Conservation (phyloP, 768 basidiomycete genomes). For the Candolleomyces aberdarensis region DNA sequence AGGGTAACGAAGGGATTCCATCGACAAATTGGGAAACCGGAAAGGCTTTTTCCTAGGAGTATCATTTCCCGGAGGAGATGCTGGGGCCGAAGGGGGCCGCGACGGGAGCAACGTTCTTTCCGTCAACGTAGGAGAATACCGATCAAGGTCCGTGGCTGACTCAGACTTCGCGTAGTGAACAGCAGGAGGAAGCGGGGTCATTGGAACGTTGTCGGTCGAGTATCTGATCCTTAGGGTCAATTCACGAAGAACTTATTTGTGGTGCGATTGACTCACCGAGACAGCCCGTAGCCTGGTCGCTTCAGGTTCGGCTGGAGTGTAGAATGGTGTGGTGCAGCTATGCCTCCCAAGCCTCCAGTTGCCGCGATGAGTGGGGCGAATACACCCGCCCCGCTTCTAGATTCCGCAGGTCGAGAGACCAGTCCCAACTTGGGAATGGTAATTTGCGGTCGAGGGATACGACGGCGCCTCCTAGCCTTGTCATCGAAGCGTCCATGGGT, state of each 20-base stretch:
- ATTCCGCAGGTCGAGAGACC: constrained; percentile 32
- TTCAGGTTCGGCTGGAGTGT: constrained; percentile 55
- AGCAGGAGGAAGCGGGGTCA: no score
- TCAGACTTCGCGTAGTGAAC: no score
- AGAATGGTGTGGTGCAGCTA: constrained; percentile 50
- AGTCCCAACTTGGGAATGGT: constrained; percentile 1
- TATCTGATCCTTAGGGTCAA: constrained; percentile 17
- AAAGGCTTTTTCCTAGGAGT: not conserved
- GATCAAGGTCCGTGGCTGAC: not conserved
- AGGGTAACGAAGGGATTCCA: not conserved
- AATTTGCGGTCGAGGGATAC: constrained; percentile 2
- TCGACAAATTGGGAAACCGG: not conserved
- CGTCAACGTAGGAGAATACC: not conserved
- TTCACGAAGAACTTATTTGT: not conserved
- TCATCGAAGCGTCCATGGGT: constrained; percentile 5
- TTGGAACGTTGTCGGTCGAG: constrained; percentile 14
- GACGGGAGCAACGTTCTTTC: not conserved
- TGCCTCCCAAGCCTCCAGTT: constrained; percentile 61
- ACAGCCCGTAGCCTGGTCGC: constrained; percentile 63
- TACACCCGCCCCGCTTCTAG: constrained; percentile 56
- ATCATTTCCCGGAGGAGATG: not conserved
- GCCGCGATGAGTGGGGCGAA: constrained; percentile 71
- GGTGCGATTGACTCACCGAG: constrained; percentile 36
- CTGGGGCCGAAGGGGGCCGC: not conserved
- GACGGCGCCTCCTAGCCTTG: not conserved